Evolutionary conservation across 495 filamentous ascomycete species (phyloP), one percentile per base, ranked within the genome.

Genomic region (Bathelium albidoporum): DNA sequence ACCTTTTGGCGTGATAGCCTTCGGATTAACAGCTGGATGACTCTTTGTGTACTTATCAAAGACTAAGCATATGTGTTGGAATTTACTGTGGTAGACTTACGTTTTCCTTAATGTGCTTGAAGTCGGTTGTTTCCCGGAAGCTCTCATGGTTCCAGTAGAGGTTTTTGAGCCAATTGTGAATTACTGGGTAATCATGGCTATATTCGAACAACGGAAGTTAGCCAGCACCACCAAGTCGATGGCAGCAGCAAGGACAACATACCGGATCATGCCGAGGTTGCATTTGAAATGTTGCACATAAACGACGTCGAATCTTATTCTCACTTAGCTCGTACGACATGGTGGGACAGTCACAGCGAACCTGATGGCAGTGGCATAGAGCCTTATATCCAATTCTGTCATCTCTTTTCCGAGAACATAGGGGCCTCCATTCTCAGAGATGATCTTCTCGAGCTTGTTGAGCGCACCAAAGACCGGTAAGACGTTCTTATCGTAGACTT

Each of bases 251-350:
- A n/a, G n/a, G 5, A 29, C 16, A 16, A 55, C 49, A 36, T 80
- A 75, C n/a, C 82, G 70, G 34, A 84, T 77, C 29, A 67, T 82
- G 10, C 80, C 79, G 18, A 83, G 62, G 62, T 82, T 85, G 65
- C 78, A 81, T 70, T 83, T 83, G 73, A 84, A 84, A 67, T 83
- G 80, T 70, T 82, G 79, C 4, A 80, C 77, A 66, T 83, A 84
- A 2, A 81, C 76, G 10, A 71, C 63, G 45, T 71, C 66, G 63
- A 69, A 69, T 18, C 44, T 49, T 49, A n/a, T 49, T 49, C 14
- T 5, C 20, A 20, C 5, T 49, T 5, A 49, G 44, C 44, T 16
- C 18, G 20, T 16, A 20, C 14, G 18, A n/a, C 18, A 49, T 20
- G 5, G 14, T 20, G 44, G 20, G 20, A 16, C 20, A 16, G 16